Percentiles rank a stretch among this genome's conserved stretches.
These are phyloP conservation scores for Fusarium sarcochroum DNA, from an alignment of 2,329 filamentous ascomycete species.

Conservation along the genomic window DNA sequence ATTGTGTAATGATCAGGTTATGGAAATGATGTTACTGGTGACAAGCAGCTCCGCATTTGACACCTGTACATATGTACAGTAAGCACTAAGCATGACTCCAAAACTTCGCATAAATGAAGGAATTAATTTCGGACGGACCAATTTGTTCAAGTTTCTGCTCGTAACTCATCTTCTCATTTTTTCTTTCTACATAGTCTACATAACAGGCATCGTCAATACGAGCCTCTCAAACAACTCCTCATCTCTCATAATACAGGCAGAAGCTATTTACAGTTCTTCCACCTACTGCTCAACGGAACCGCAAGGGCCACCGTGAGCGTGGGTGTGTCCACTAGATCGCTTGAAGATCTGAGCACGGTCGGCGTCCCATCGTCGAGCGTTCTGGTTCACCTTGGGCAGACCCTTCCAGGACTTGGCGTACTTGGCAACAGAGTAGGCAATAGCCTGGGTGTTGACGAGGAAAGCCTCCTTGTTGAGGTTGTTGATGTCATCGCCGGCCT, in stretches of 20 bases:
- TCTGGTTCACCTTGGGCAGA: conserved; percentile 49
- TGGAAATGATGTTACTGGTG: background rate
- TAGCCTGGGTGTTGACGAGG: conserved; percentile 60
- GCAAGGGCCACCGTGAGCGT: conserved; percentile 51
- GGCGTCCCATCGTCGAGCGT: conserved; percentile 50
- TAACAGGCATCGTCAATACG: background rate
- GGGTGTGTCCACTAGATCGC: conserved; percentile 43
- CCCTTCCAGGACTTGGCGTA: conserved; percentile 57
- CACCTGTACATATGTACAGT: too few species aligned
- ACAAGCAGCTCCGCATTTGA: background rate
- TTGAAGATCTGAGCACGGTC: conserved; percentile 50
- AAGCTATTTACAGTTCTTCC: background rate
- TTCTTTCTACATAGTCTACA: conserved; percentile 33
- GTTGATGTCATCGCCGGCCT: conserved; percentile 58
- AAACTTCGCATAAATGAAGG: too few species aligned
- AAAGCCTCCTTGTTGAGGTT: conserved; percentile 60
- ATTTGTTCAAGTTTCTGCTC: conserved; percentile 7
- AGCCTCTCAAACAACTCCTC: background rate
- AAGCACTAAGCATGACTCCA: too few species aligned
- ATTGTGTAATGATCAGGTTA: background rate
- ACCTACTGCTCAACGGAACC: conserved; percentile 32
- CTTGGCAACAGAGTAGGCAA: conserved; percentile 59
- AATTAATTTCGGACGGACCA: background rate
- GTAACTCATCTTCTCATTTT: conserved; percentile 33
- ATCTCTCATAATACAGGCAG: conserved; percentile 32